These are phyloP conservation scores for Silene noctiflora DNA, from an alignment of 179 eudicot species.

Conservation along the genomic window DNA sequence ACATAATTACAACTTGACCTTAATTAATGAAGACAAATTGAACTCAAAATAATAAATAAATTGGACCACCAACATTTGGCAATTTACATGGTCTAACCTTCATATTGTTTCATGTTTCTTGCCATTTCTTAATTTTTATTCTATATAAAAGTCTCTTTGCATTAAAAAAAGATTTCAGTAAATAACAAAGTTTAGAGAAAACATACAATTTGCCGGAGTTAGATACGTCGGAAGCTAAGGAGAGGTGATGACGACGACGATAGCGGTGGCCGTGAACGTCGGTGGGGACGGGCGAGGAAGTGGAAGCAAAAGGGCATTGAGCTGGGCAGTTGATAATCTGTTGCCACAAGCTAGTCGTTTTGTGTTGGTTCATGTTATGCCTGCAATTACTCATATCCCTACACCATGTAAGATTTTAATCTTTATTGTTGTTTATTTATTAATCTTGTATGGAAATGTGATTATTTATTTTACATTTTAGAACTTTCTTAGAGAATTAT, in stretches of 20 bases:
- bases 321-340: slow-evolving; percentile 63
- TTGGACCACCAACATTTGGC: neutral
- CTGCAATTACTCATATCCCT: slow-evolving; percentile 52
- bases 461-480: neutral
- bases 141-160: neutral
- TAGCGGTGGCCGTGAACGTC: slow-evolving; percentile 58
- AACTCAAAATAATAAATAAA: neutral
- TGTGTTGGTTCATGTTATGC: slow-evolving; percentile 62
- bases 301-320: slow-evolving; percentile 64
- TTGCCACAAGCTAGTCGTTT: slow-evolving; percentile 41
- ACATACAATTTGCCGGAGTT: neutral
- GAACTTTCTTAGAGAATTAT: too few species aligned
- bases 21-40: neutral
- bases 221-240: neutral
- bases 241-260: slow-evolving; percentile 32
- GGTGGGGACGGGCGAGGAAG: slow-evolving; percentile 40
- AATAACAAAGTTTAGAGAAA: neutral
- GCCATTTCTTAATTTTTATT: neutral
- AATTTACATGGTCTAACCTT: too few species aligned
- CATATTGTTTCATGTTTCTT: too few species aligned
- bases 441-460: neutral
- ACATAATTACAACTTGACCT: neutral
- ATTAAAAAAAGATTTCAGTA: too few species aligned
- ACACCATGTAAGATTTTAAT: slow-evolving; percentile 42
- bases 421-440: neutral